Percentiles rank a stretch among this genome's conserved stretches.
Conservation (phyloP, 164 flowering plant genomes). For the Echeveria elegans region DNA sequence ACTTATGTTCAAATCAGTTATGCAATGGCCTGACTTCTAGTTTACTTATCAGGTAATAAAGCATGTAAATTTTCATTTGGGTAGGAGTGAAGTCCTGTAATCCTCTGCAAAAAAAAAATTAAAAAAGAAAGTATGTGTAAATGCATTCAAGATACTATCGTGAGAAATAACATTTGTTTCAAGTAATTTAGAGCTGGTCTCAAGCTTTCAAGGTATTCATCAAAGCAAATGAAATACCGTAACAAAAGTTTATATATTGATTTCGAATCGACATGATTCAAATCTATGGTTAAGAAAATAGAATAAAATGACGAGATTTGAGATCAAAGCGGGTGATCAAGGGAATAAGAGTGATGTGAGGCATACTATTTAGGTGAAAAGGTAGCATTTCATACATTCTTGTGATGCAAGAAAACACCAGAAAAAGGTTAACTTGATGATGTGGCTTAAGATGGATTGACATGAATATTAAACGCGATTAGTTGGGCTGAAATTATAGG, state of each 20-base stretch:
- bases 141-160: too few species aligned
- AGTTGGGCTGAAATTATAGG: neutral
- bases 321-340: neutral
- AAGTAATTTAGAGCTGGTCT: too few species aligned
- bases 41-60: too few species aligned
- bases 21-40: neutral
- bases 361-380: neutral
- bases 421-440: neutral
- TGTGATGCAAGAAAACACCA: neutral
- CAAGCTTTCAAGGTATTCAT: too few species aligned
- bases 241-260: too few species aligned
- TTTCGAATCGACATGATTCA: too few species aligned
- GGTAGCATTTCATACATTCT: neutral
- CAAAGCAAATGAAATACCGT: too few species aligned
- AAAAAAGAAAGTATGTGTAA: too few species aligned
- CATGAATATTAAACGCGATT: neutral
- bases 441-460: slow-evolving; percentile 3
- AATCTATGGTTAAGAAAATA: neutral
- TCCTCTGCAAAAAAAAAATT: too few species aligned
- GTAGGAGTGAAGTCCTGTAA: too few species aligned
- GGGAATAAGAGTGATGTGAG: neutral
- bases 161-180: too few species aligned
- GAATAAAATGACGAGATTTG: neutral
- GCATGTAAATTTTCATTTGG: too few species aligned
- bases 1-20: neutral